Evolutionary conservation across 805 yeast genomes (phyloP), one percentile per base, ranked within the genome.

Genomic region (Wickerhamiella alocasiicola): DNA sequence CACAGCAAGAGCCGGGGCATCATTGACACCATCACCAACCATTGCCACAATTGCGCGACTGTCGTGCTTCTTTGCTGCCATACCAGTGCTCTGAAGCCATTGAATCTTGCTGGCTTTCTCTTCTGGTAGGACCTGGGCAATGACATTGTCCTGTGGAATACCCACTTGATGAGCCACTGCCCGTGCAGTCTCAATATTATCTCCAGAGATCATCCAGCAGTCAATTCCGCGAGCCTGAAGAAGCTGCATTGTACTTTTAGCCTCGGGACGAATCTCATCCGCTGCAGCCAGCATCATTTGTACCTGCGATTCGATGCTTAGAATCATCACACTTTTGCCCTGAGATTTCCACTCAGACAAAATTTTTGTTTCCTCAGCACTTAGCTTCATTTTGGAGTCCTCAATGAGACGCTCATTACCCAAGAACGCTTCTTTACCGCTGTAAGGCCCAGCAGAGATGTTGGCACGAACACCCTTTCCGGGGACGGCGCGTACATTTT

Each of bases 141-240:
- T 65, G 6, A 81, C 76, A 39, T 71, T 65, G 1, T 56, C 60
- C 7, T 45, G 50, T 80, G 77, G 78, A 55, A 91, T 91, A n/a
- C 68, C 79, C 45, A 91, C 97, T 61, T 84, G 94, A 52, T 78
- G 76, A 16, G 97, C 97, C 52, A 91, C 98, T 58, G 87, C 96
- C 46, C 88, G 91, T 21, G 98, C 98, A 49, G 98, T 91, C 57
- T 91, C 72, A 29, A 97, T 95, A 61, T 88, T 91, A 63, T 91
- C 98, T 68, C 98, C 98, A 36, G 98, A 91, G 52, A 91, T 91
- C 97, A 91, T 91, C 76, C 80, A 80, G 38, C 79, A 70, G 17
- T 69, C 68, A 15, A 79, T 70, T 5, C 69, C 67, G 5, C 55
- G 55, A 7, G 42, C 39, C 30, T 63, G 57, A 9, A 73, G 54